Conservation (phyloP, 257 asterid species). For the Nicotiana attenuata region DNA sequence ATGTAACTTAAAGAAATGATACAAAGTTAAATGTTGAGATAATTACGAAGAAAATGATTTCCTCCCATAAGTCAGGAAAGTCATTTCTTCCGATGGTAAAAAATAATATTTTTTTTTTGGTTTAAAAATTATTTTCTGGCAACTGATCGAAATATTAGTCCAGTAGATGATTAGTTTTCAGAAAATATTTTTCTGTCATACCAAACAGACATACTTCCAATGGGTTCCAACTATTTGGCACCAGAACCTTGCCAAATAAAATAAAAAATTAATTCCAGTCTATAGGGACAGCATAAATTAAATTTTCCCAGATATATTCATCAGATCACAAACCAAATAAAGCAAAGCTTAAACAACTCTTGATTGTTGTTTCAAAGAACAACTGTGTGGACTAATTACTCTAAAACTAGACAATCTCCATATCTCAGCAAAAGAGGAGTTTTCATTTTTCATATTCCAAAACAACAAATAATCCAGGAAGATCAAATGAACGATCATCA, state of each 20-base stretch:
- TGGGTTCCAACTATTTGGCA: neutral
- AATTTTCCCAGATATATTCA: neutral
- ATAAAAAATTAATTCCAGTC: neutral
- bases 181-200: neutral
- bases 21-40: neutral
- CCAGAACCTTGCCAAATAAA: neutral
- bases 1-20: too few relatives aligned
- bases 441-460: neutral
- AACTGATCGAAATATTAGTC: too few relatives aligned
- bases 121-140: too few relatives aligned
- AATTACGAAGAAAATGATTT: neutral
- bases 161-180: neutral
- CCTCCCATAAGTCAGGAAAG: neutral
- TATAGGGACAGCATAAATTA: neutral
- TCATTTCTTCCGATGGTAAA: neutral
- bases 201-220: neutral
- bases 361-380: neutral
- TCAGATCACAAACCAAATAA: neutral
- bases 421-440: neutral
- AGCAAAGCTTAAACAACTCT: neutral
- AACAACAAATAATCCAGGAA: neutral
- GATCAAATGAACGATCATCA: neutral
- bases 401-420: conserved; percentile 1
- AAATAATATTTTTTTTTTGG: too few relatives aligned
- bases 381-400: neutral